Evolutionary conservation across 2,329 filamentous ascomycete species (phyloP), one percentile per base, ranked within the genome.

Genomic region (Intubia oerlemansii): DNA sequence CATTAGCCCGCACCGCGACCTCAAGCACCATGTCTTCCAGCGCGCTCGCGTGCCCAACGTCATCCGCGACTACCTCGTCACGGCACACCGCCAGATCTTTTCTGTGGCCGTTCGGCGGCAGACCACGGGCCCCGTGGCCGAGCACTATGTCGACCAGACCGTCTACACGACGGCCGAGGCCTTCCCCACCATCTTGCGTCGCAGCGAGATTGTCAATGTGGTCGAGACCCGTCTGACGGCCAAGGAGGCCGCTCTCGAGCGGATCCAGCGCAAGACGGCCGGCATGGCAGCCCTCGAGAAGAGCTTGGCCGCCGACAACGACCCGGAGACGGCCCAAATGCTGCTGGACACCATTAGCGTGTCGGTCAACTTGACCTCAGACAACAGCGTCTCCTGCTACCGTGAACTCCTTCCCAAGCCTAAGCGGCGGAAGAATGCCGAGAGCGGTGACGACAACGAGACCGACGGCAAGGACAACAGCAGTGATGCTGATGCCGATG

Each of bases 171-270:
- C 82, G 1, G 73, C 72, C 0, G 84, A 93, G 41, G 52, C 73
- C 1, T 95, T 95, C 53, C 88, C 85, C 1, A 93, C 84, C 2
- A 90, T 95, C 27, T 55, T 93, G 16, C 68, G 81, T 18, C 68
- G 84, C 31, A 91, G 80, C 40, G 84, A 93, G 51, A 77, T 95
- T 34, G 53, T 90, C 10, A 57, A 66, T 6, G 59, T 65, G 1
- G 64, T 72, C 12, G 71, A 74, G 27, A 48, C 81, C 12, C 60
- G 60, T 9, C 57, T 93, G 16, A 65, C 64, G 18, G 71, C 84
- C 6, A 58, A 88, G 33, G 77, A 93, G 49, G 84, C 81, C n/a
- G 85, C 77, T 0, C 59, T 95, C 35, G 85, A 95, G 47, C 72
- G 85, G 11, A 85, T 88, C 18, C 74, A 80, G 41, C 70, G 84